Conservation (phyloP, 129 eudicot species). For the Lonicera japonica region DNA sequence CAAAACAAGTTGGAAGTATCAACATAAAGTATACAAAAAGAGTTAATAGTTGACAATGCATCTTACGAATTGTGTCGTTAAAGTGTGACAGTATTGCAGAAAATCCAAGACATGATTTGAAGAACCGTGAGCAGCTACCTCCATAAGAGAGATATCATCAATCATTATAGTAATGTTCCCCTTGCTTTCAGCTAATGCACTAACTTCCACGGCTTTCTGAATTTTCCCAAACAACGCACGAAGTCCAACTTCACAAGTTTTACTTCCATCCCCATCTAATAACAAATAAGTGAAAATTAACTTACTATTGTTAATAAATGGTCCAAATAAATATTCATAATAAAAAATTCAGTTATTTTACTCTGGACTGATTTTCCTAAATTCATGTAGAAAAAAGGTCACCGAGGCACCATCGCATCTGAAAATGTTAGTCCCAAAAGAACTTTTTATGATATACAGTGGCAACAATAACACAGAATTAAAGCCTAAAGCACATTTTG, state of each 20-base stretch:
- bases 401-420: no score
- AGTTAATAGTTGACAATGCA: neutral
- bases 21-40: neutral
- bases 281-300: slow-evolving; percentile 11
- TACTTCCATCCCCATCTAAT: slow-evolving; percentile 35
- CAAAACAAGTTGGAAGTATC: neutral
- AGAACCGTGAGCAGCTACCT: slow-evolving; percentile 80
- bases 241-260: slow-evolving; percentile 36
- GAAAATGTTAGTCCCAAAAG: no score
- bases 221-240: slow-evolving; percentile 59
- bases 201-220: slow-evolving; percentile 67
- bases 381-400: no score
- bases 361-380: no score
- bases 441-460: neutral
- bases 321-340: neutral
- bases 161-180: slow-evolving; percentile 43
- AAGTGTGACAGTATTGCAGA: slow-evolving; percentile 80
- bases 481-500: no score
- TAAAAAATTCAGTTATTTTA: neutral
- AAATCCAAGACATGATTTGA: slow-evolving; percentile 63
- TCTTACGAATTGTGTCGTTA: slow-evolving; percentile 74
- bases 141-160: slow-evolving; percentile 83
- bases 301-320: neutral
- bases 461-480: neutral
- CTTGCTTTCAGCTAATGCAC: slow-evolving; percentile 26